These are phyloP conservation scores for Sclerotiophoma versabilis DNA, from an alignment of 2,329 filamentous ascomycete genomes.

Conservation along the genomic window DNA sequence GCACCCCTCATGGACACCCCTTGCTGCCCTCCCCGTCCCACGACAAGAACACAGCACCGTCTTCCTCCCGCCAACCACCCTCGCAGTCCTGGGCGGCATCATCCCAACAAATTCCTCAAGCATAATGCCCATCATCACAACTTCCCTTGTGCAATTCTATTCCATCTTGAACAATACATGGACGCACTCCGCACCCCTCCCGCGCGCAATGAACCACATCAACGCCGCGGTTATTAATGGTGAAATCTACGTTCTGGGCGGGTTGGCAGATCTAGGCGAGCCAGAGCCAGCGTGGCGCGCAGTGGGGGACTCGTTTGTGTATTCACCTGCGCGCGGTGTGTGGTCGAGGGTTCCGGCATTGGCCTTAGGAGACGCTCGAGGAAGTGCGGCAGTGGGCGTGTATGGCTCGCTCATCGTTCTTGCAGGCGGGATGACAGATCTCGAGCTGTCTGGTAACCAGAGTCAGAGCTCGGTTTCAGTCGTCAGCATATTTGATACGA, in stretches of 20 bases:
- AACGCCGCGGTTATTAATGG: constrained; percentile 31
- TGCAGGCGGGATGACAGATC: constrained; percentile 28
- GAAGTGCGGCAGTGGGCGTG: constrained; percentile 32
- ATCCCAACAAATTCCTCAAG: constrained; percentile 13
- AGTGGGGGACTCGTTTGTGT: constrained; percentile 23
- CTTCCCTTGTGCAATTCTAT: constrained; percentile 30
- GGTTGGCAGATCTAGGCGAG: constrained; percentile 19
- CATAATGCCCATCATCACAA: constrained; percentile 19
- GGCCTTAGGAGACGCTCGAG: constrained; percentile 15
- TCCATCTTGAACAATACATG: constrained; percentile 28
- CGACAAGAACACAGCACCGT: constrained; percentile 38
- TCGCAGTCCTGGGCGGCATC: constrained; percentile 35
- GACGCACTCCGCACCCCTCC: constrained; percentile 23
- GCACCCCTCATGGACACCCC: constrained; percentile 18
- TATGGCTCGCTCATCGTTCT: constrained; percentile 26
- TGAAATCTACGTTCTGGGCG: constrained; percentile 36
- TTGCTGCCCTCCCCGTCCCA: constrained; percentile 25
- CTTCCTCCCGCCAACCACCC: constrained; percentile 26
- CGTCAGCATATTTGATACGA: constrained; percentile 21
- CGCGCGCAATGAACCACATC: constrained; percentile 33
- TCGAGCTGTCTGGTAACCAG: constrained; percentile 11
- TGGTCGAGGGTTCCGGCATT: not conserved
- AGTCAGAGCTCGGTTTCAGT: constrained; percentile 17
- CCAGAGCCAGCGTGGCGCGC: constrained; percentile 18
- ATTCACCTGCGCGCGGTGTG: not conserved